phyloP scores from a whole-genome alignment of 2,329 filamentous ascomycete genomes.

The Penicillium occitanis region DNA sequence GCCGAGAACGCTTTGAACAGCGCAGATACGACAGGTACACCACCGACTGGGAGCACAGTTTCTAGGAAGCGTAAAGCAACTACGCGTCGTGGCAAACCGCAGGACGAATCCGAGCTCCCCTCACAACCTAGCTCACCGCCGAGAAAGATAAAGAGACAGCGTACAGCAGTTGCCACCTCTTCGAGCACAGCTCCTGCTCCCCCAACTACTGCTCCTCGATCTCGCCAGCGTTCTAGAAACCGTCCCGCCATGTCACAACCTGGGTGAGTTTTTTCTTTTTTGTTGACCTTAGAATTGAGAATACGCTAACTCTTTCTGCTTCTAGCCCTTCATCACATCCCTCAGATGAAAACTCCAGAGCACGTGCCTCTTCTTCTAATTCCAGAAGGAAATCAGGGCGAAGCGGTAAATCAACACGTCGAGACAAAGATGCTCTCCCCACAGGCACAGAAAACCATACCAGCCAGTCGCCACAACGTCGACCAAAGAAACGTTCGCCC shows the following conservation, averaged over 20 bases:
- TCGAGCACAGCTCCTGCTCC: constrained; percentile 37
- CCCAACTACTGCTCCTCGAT: constrained; percentile 38
- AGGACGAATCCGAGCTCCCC: constrained; percentile 37
- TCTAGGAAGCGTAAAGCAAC: constrained; percentile 75
- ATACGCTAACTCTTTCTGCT: constrained; percentile 23
- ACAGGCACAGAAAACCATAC: constrained; percentile 35
- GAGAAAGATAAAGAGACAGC: constrained; percentile 70
- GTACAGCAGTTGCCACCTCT: constrained; percentile 55
- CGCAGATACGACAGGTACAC: constrained; percentile 37
- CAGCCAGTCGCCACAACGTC: constrained; percentile 38
- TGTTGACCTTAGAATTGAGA: neutral
- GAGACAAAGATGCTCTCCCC: constrained; percentile 26
- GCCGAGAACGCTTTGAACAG: constrained; percentile 40
- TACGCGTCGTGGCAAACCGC: constrained; percentile 50
- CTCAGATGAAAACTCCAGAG: constrained; percentile 61
- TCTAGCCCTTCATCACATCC: constrained; percentile 63
- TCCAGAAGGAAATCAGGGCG: constrained; percentile 72
- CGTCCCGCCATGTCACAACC: constrained; percentile 44
- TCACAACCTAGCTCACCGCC: constrained; percentile 37
- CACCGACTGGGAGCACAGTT: constrained; percentile 49
- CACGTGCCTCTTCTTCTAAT: constrained; percentile 57
- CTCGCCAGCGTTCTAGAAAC: constrained; percentile 44
- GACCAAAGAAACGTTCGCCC: constrained; percentile 55
- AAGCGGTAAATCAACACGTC: constrained; percentile 64
- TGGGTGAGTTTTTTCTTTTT: constrained; percentile 32